A percentile compares a stretch with the other conserved stretches of the same genome.
Evolutionary conservation across 208 protist species (phyloP).

Genomic region (Leishmania martiniquensis): DNA sequence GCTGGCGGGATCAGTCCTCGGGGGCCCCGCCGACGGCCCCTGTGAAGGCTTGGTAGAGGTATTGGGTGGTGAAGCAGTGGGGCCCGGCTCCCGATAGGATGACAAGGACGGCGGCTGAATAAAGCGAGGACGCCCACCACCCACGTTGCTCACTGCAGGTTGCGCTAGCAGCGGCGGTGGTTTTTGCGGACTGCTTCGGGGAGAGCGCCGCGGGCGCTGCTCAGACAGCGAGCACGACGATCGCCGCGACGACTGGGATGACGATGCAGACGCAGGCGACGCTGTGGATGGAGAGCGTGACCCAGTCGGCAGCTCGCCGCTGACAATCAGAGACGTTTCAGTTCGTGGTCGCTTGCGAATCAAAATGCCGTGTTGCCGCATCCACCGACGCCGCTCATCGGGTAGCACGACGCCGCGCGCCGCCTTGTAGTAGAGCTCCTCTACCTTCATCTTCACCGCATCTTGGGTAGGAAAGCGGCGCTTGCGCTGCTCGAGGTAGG

Average conservation of each 20-base stretch:
- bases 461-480: slow-evolving; percentile 84
- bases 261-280: slow-evolving; percentile 11
- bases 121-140: slow-evolving; percentile 14
- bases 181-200: not conserved
- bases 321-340: slow-evolving; percentile 55
- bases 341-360: slow-evolving; percentile 71
- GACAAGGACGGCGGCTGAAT: slow-evolving; percentile 19
- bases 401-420: slow-evolving; percentile 73
- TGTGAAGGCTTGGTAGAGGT: not conserved
- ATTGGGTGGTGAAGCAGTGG: slow-evolving; percentile 10
- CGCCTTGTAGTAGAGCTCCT: slow-evolving; percentile 89
- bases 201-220: not conserved
- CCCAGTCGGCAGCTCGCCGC: slow-evolving; percentile 35
- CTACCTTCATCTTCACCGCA: slow-evolving; percentile 71
- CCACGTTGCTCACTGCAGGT: not conserved
- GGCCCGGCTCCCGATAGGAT: slow-evolving; percentile 3
- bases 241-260: not conserved
- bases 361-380: slow-evolving; percentile 80
- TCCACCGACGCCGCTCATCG: slow-evolving; percentile 81
- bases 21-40: not conserved
- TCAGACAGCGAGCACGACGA: slow-evolving; percentile 13
- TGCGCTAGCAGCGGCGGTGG: not conserved
- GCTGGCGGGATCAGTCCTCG: not conserved
- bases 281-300: slow-evolving; percentile 19
- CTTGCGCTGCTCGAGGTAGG: slow-evolving; percentile 75